A percentile compares a stretch with the other conserved stretches of the same genome.
phyloP scores from a whole-genome alignment of 208 protist species.

The Trypanosoma scelopori region DNA sequence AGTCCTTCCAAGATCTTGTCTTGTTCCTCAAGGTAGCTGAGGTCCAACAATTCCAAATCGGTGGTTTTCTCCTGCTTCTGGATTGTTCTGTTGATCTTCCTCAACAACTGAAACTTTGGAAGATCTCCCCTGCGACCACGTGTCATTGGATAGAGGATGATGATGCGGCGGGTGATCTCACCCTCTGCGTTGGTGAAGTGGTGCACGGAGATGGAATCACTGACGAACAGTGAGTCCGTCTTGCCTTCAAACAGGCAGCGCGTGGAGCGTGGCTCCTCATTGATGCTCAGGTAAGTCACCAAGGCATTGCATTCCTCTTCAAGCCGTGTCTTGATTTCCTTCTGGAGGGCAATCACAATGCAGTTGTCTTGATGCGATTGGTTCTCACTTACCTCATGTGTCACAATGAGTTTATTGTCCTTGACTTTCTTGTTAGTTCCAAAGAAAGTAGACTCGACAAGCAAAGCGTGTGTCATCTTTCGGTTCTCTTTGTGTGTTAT shows the following conservation, averaged over 20 bases:
- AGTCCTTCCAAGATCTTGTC: slow-evolving; percentile 62
- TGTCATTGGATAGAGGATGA: slow-evolving; percentile 77
- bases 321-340: slow-evolving; percentile 26
- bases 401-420: slow-evolving; percentile 38
- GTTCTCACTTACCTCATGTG: slow-evolving; percentile 28
- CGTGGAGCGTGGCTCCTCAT: slow-evolving; percentile 17
- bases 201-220: slow-evolving; percentile 64
- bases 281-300: slow-evolving; percentile 17
- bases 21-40: slow-evolving; percentile 50
- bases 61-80: slow-evolving; percentile 22
- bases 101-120: slow-evolving; percentile 45
- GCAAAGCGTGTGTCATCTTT: slow-evolving; percentile 33
- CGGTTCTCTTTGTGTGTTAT: slow-evolving; percentile 6
- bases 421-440: slow-evolving; percentile 6
- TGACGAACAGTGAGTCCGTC: slow-evolving; percentile 44
- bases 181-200: slow-evolving; percentile 60
- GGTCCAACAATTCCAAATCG: slow-evolving; percentile 59
- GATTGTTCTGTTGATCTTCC: slow-evolving; percentile 35
- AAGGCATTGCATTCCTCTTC: slow-evolving; percentile 8
- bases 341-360: slow-evolving; percentile 29
- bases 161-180: slow-evolving; percentile 51
- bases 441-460: slow-evolving; percentile 29
- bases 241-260: slow-evolving; percentile 39
- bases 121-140: slow-evolving; percentile 52
- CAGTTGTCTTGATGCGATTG: slow-evolving; percentile 31